Evolutionary conservation across 2,329 filamentous ascomycete genomes (phyloP), one percentile per base, ranked within the genome.

Genomic region (Fusarium sambucinum): DNA sequence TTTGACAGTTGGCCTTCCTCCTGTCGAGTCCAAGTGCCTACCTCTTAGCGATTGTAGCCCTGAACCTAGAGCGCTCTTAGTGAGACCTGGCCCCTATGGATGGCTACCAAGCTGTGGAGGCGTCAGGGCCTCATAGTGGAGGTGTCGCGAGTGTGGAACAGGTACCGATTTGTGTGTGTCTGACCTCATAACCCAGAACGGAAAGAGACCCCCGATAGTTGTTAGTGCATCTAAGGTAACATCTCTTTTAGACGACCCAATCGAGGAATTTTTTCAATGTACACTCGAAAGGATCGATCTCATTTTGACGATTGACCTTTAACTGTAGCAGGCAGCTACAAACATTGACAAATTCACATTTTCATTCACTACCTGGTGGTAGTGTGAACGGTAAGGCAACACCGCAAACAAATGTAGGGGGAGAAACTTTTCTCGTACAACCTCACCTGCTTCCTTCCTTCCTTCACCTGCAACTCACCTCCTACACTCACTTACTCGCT

Each of bases 191-290:
- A 19, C 50, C 38, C 38, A 57, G 53, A 45, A 47, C 33, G 37
- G 59, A 51, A 46, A 37, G 42, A 32, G 50, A 33, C 33, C 44
- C 38, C 33, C 35, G 40, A 46, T 21, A 53, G 32, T 37, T 51
- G 32, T 59, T 61, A 51, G 64, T 56, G 51, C 55, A 55, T 25
- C 30, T 42, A 64, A 35, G 46, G 25, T 38, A 29, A 38, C 35
- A 38, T 38, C 35, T 40, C 32, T 40, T 25, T 40, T 29, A 38
- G 29, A 41, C 48, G 48, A 69, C 47, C 52, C 50, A 35, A 55
- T 66, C 56, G 61, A 69, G 51, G 52, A 62, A 45, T 69, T 69
- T 66, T 63, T 63, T 41, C 41, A 16, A 38, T 55, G 46, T 60
- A 42, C 46, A 37, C 21, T 32, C 29, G 37, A 45, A 40, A 37